Conservation (phyloP, 2,329 filamentous ascomycete genomes). For the Cladosporium cucumerinum region DNA sequence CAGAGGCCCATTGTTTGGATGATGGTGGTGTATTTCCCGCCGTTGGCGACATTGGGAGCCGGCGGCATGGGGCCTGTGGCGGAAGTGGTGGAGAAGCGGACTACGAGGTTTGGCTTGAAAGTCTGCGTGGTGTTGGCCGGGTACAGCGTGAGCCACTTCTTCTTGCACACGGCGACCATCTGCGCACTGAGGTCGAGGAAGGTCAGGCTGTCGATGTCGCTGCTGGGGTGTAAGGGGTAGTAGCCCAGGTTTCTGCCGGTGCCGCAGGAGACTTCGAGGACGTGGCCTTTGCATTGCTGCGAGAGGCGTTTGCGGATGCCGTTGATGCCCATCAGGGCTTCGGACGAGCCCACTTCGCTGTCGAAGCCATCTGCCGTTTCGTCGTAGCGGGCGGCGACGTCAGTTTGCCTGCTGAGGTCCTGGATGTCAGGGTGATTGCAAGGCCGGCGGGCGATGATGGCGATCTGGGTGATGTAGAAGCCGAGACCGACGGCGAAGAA, state of each 20-base stretch:
- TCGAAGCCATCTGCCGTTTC: constrained; percentile 46
- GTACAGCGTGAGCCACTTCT: constrained; percentile 46
- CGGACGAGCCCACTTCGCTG: constrained; percentile 44
- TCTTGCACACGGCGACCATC: constrained; percentile 48
- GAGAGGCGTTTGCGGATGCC: constrained; percentile 41
- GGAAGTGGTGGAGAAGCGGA: constrained; percentile 44
- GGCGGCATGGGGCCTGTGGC: constrained; percentile 42
- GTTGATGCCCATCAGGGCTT: constrained; percentile 42
- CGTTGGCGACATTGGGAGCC: constrained; percentile 18
- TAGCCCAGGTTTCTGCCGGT: constrained; percentile 49
- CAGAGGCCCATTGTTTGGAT: constrained; percentile 53
- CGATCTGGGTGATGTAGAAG: constrained; percentile 40
- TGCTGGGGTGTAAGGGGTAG: constrained; percentile 35
- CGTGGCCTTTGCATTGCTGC: constrained; percentile 42
- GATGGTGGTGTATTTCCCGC: constrained; percentile 47
- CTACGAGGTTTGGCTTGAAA: constrained; percentile 24
- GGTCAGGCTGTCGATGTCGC: constrained; percentile 42
- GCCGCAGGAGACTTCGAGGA: constrained; percentile 49
- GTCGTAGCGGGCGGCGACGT: constrained; percentile 47
- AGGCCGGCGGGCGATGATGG: constrained; percentile 31
- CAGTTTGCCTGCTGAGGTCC: constrained; percentile 32
- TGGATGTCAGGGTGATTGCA: constrained; percentile 25
- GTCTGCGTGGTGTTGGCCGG: constrained; percentile 17
- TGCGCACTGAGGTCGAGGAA: constrained; percentile 46
- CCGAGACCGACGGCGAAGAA: constrained; percentile 39